A percentile compares a stretch with the other conserved stretches of the same genome.
phyloP scores from a whole-genome alignment of 2,329 filamentous ascomycete genomes.

The Colletotrichum viniferum region DNA sequence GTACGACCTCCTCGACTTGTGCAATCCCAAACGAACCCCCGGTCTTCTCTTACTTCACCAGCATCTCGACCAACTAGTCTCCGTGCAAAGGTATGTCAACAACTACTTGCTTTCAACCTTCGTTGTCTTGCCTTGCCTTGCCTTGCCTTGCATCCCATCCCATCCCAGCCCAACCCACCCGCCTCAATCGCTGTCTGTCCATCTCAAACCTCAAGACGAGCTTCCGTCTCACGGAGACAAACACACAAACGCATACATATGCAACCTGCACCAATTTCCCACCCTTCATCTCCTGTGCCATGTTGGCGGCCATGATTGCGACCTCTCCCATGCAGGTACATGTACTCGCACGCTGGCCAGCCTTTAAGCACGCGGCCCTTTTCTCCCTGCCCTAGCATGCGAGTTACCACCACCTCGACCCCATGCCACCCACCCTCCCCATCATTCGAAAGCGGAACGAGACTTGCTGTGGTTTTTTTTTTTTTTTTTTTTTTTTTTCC shows the following conservation, averaged over 20 bases:
- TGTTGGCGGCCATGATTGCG: not conserved
- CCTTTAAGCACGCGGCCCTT: conserved; percentile 3
- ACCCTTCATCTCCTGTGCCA: not conserved
- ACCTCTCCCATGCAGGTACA: conserved; percentile 16
- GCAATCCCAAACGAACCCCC: not conserved
- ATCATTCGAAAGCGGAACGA: not conserved
- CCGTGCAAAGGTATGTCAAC: not conserved
- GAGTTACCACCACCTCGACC: not conserved
- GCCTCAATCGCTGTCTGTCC: not conserved
- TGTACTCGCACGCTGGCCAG: conserved; percentile 12
- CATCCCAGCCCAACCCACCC: not conserved
- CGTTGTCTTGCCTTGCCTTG: not conserved
- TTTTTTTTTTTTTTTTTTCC: not conserved
- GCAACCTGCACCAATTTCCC: not conserved
- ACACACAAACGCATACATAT: not conserved
- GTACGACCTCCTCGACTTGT: conserved; percentile 12
- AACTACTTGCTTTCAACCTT: not conserved
- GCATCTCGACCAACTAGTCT: not conserved
- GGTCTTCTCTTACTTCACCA: not conserved
- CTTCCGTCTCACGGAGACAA: not conserved
- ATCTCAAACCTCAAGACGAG: not conserved
- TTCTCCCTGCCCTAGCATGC: conserved; percentile 1
- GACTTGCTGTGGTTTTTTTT: not conserved
- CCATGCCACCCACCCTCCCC: conserved; percentile 4
- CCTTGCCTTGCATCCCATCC: not conserved